phyloP scores from a whole-genome alignment of 1,284 basidiomycete genomes.

The Malassezia obtusa region DNA sequence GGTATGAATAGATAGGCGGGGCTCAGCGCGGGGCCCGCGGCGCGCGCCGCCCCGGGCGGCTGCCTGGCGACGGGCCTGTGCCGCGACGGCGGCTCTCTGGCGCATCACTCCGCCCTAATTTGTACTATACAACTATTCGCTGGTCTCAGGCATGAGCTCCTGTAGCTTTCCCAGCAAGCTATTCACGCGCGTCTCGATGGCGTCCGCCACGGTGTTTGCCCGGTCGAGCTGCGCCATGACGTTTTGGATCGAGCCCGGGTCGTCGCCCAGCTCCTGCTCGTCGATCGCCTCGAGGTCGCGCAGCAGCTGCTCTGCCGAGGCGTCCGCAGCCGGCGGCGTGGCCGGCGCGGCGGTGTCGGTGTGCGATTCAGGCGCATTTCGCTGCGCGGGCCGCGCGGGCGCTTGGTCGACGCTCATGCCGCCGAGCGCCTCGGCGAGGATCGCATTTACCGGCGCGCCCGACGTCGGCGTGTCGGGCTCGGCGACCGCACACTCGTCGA shows the following conservation, averaged over 20 bases:
- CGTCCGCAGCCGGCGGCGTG: not conserved
- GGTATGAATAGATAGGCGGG: slow-evolving; percentile 6
- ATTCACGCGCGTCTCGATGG: slow-evolving; percentile 25
- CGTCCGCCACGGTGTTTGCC: slow-evolving; percentile 22
- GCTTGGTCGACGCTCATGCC: not conserved
- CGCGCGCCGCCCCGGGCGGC: not conserved
- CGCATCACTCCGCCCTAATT: not conserved
- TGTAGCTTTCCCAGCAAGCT: slow-evolving; percentile 19
- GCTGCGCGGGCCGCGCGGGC: not conserved
- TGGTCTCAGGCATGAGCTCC: slow-evolving; percentile 6
- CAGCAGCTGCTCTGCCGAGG: not conserved
- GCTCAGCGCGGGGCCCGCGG: too few species aligned
- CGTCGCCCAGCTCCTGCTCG: slow-evolving; percentile 9
- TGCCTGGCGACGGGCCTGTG: too few species aligned
- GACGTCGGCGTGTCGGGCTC: not conserved
- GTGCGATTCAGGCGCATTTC: not conserved
- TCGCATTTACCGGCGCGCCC: not conserved
- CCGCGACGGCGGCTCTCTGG: too few species aligned
- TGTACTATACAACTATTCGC: slow-evolving; percentile 14
- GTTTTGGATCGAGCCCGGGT: slow-evolving; percentile 18
- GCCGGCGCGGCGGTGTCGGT: not conserved
- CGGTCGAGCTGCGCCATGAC: slow-evolving; percentile 19
- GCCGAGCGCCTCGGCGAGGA: slow-evolving; percentile 24
- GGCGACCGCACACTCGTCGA: not conserved
- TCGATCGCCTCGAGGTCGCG: slow-evolving; percentile 1